Conservation (phyloP, 2,329 filamentous ascomycete genomes). For the Amauroascus niger region DNA sequence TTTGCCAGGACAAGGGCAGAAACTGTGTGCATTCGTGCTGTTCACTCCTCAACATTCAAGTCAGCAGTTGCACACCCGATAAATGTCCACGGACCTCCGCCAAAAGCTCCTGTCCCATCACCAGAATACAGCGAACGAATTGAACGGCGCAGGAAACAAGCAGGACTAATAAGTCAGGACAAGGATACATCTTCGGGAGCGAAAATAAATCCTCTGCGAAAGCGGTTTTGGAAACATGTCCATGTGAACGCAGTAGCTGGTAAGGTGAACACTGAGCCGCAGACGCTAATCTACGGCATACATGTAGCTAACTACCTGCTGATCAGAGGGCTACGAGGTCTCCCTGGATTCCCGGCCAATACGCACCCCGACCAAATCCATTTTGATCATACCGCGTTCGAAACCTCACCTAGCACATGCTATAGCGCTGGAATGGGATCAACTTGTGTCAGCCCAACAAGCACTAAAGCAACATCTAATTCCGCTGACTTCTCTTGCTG, state of each 20-base stretch:
- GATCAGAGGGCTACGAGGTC: constrained; percentile 46
- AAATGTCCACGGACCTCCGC: constrained; percentile 51
- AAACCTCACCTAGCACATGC: constrained; percentile 77
- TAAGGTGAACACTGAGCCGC: constrained; percentile 26
- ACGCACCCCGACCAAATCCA: constrained; percentile 62
- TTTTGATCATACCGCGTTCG: constrained; percentile 60
- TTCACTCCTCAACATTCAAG: constrained; percentile 31
- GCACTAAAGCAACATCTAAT: constrained; percentile 79
- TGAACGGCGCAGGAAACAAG: constrained; percentile 43
- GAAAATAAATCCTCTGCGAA: constrained; percentile 46
- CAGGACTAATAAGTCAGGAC: constrained; percentile 40
- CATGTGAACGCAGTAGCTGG: constrained; percentile 57
- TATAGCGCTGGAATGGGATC: constrained; percentile 89
- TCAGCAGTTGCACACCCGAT: constrained; percentile 49
- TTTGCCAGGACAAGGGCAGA: constrained; percentile 3
- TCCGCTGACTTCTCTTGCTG: constrained; percentile 74
- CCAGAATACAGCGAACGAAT: constrained; percentile 42
- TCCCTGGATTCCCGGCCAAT: constrained; percentile 71
- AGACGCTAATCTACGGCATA: background rate
- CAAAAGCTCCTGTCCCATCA: constrained; percentile 45
- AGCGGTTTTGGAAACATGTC: constrained; percentile 85
- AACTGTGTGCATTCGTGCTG: constrained; percentile 19
- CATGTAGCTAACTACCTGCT: background rate
- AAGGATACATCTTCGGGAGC: constrained; percentile 29
- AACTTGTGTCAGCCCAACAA: constrained; percentile 69